Evolutionary conservation across 306 rosid genomes (phyloP).

Genomic region (Malus sieversii): DNA sequence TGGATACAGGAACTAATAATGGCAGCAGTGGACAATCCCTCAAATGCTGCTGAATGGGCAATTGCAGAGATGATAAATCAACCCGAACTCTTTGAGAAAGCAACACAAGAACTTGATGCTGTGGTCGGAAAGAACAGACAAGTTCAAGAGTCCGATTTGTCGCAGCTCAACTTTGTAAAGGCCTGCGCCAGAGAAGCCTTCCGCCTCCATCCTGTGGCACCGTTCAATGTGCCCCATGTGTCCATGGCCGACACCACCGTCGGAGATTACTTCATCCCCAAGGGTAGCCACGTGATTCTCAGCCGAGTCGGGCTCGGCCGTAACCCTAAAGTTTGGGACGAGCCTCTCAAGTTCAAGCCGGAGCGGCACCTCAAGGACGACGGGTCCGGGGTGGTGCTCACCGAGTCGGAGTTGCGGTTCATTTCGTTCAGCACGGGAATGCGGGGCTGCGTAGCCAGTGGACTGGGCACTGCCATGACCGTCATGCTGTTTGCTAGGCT

Average conservation of each 20-base stretch:
- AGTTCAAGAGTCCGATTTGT: not conserved
- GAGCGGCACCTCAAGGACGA: not conserved
- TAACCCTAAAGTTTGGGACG: slow-evolving; percentile 28
- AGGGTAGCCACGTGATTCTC: slow-evolving; percentile 32
- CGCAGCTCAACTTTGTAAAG: not conserved
- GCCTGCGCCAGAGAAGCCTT: not conserved
- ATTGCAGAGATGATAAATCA: not conserved
- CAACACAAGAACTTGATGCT: not conserved
- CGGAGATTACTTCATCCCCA: slow-evolving; percentile 11
- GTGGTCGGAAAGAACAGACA: not conserved
- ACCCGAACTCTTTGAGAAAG: not conserved
- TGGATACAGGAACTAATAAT: not conserved
- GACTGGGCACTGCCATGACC: slow-evolving; percentile 25
- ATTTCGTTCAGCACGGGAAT: not conserved
- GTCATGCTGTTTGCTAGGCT: slow-evolving; percentile 22
- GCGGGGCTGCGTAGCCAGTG: slow-evolving; percentile 24
- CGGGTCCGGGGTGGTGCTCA: not conserved
- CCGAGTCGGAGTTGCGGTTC: not conserved
- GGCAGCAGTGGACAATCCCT: not conserved
- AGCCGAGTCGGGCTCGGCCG: slow-evolving; percentile 27
- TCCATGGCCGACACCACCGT: slow-evolving; percentile 8
- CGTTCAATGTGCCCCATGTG: slow-evolving; percentile 29
- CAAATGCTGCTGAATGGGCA: not conserved
- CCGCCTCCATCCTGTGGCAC: slow-evolving; percentile 24
- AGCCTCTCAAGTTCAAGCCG: slow-evolving; percentile 18